Percentiles rank a stretch among this genome's conserved stretches.
Evolutionary conservation across 2,329 filamentous ascomycete genomes (phyloP).

Genomic region (Helotiales sp.): DNA sequence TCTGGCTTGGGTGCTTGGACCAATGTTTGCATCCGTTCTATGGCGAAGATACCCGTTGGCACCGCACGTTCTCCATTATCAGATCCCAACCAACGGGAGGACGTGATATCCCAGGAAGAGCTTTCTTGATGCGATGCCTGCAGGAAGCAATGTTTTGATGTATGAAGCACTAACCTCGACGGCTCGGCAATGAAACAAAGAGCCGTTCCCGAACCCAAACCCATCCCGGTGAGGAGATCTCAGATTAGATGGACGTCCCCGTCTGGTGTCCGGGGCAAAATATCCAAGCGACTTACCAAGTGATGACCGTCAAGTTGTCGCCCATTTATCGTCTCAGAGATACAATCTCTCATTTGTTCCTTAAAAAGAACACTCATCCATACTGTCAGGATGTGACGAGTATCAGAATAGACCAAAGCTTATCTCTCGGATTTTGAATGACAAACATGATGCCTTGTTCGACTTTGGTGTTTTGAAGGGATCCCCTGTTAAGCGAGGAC

Average conservation of each 20-base stretch:
- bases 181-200: not conserved
- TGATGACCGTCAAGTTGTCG: not conserved
- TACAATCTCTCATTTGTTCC: not conserved
- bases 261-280: not conserved
- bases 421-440: not conserved
- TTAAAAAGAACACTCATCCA: not conserved
- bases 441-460: not conserved
- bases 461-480: not conserved
- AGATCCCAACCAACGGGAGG: constrained; percentile 2
- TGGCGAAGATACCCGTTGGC: constrained; percentile 1
- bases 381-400: not conserved
- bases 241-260: not conserved
- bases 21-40: not conserved
- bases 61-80: not conserved
- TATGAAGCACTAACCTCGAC: not conserved
- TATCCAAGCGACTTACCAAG: not conserved
- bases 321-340: not conserved
- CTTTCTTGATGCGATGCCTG: not conserved
- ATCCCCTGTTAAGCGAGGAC: not conserved
- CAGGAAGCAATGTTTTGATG: not conserved
- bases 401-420: not conserved
- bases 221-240: not conserved
- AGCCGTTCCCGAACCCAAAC: not conserved
- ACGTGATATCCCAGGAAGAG: not conserved
- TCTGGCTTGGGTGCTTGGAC: constrained; percentile 1